Evolutionary conservation across 2,329 filamentous ascomycete species (phyloP), one percentile per base, ranked within the genome.

Genomic region (Massarina eburnea): DNA sequence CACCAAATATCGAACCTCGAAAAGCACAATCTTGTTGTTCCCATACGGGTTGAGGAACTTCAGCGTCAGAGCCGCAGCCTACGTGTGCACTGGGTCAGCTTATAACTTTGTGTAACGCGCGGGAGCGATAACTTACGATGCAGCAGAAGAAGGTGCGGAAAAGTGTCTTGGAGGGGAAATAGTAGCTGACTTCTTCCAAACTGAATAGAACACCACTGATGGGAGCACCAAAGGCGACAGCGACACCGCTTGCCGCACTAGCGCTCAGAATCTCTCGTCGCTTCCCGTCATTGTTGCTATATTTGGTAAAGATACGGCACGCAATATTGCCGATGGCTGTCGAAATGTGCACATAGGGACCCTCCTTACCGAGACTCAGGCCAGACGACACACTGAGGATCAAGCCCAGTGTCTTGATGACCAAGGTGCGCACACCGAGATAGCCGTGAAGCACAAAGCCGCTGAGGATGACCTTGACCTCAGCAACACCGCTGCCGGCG

Each of bases 91-190:
- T n/a, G n/a, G 0, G 36, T 64, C 45, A 65, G 55, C 29, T 8
- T 33, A 15, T 24, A 17, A 34, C 8, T 20, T 33, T 36, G 46
- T 38, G 48, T 21, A 6, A 4, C 3, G 2, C 32, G n/a, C n/a
- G 12, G 12, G 6, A 30, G 30, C 12, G 12, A 3, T 41, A 20
- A 71, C 73, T 66, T 68, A 88, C 86, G 59, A 97, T 97, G 71
- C 92, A 97, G 75, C 92, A 97, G 72, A 97, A 97, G 71, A 99
- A 99, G 0, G 94, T 97, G 42, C 94, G 80, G 75, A 99, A 99
- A 8, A 99, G 80, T 0, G 92, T 97, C 74, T 99, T 97, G 5
- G 92, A 90, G 0, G 94, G 92, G 68, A 97, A 97, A 71, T 97
- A 97, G 71, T 97, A 97, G 57, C 89, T 85, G 51, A 97, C 91